Conservation (phyloP, 2,329 filamentous ascomycete species). For the Claviceps monticola region DNA sequence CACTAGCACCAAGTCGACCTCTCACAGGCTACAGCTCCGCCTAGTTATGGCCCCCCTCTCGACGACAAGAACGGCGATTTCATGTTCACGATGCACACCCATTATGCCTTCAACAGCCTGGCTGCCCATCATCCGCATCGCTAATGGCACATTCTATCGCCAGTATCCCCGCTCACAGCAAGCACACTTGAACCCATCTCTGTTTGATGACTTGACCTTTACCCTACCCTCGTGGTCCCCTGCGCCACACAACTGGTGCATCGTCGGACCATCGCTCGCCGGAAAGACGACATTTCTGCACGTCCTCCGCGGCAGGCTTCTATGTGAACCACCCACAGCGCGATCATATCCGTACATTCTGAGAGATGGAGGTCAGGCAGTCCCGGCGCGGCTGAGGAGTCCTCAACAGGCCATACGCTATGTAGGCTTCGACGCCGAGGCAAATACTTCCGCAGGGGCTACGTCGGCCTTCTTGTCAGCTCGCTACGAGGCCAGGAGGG, state of each 20-base stretch:
- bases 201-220: conserved; percentile 62
- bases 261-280: conserved; percentile 65
- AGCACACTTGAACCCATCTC: conserved; percentile 47
- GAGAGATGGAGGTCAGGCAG: conserved; percentile 29
- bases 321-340: conserved; percentile 62
- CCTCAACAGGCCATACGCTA: conserved; percentile 64
- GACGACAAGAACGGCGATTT: not conserved
- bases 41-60: not conserved
- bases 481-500: conserved; percentile 75
- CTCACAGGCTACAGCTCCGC: too few relatives aligned
- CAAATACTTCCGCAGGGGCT: conserved; percentile 36
- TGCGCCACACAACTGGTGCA: conserved; percentile 57
- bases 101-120: conserved; percentile 4
- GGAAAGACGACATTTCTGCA: conserved; percentile 77
- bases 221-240: conserved; percentile 45
- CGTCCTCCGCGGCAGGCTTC: conserved; percentile 58
- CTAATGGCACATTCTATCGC: conserved; percentile 72
- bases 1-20: not conserved
- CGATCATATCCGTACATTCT: conserved; percentile 69
- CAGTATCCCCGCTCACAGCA: conserved; percentile 47
- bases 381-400: conserved; percentile 40
- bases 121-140: conserved; percentile 54
- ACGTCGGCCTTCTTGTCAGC: conserved; percentile 77
- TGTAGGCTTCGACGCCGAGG: conserved; percentile 77
- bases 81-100: not conserved